Evolutionary conservation across 805 yeast genomes (phyloP).

Genomic region (Blastobotrys muscicola): DNA sequence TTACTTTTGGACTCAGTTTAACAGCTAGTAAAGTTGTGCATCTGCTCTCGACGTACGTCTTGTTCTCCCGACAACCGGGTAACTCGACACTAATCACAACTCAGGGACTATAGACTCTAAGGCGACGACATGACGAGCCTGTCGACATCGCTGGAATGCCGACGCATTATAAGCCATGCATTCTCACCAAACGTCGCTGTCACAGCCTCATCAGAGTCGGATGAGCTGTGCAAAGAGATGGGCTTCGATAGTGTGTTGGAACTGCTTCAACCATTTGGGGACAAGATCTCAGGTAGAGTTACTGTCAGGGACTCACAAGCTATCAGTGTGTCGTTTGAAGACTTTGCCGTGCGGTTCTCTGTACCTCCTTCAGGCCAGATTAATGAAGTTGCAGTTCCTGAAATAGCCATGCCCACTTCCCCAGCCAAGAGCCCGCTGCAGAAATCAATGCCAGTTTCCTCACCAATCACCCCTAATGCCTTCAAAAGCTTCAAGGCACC

Average conservation of each 20-base stretch:
- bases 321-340: constrained; percentile 39
- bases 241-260: constrained; percentile 39
- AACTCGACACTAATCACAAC: not conserved
- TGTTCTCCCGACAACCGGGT: too few species aligned
- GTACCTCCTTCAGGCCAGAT: constrained; percentile 21
- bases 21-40: too few species aligned
- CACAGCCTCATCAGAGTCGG: not conserved
- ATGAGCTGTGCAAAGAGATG: constrained; percentile 30
- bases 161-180: not conserved
- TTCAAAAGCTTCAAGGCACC: not conserved
- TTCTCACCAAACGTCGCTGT: not conserved
- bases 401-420: not conserved
- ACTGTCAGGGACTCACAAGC: constrained; percentile 44
- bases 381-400: not conserved
- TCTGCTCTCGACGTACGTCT: too few species aligned
- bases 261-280: constrained; percentile 47
- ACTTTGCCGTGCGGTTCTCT: constrained; percentile 48
- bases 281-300: constrained; percentile 38
- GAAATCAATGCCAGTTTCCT: not conserved
- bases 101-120: not conserved
- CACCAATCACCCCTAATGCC: constrained; percentile 9
- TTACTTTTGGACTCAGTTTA: too few species aligned
- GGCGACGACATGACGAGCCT: not conserved
- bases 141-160: constrained; percentile 1
- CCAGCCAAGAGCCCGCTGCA: too few species aligned